phyloP scores from a whole-genome alignment of 2,329 filamentous ascomycete species.

The Chrysoporthe puriensis region DNA sequence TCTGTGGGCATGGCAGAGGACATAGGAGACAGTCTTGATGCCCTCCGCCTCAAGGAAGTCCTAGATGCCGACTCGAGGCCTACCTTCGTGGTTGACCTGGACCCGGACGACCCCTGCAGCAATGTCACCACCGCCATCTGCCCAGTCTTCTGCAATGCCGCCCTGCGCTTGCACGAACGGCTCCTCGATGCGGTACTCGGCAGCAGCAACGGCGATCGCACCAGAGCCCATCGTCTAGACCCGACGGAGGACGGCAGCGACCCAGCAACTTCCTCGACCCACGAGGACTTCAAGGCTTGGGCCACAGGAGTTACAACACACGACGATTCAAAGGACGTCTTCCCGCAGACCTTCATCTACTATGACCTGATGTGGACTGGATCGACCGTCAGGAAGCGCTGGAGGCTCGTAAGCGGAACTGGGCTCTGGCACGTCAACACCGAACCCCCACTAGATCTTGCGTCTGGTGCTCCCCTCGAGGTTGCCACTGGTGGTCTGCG shows the following conservation, averaged over 20 bases:
- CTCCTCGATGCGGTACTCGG: slow-evolving; percentile 37
- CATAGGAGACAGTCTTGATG: slow-evolving; percentile 31
- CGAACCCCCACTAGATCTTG: slow-evolving; percentile 34
- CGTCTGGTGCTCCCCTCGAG: slow-evolving; percentile 32
- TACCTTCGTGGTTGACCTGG: slow-evolving; percentile 44
- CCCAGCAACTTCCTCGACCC: slow-evolving; percentile 29
- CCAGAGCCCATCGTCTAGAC: not conserved
- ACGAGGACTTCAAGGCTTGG: slow-evolving; percentile 46
- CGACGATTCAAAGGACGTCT: slow-evolving; percentile 49
- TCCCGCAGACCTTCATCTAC: slow-evolving; percentile 45
- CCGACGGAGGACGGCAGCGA: not conserved
- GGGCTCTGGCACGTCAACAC: slow-evolving; percentile 38
- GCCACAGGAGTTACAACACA: slow-evolving; percentile 45
- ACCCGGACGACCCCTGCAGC: slow-evolving; percentile 38
- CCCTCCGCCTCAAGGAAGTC: slow-evolving; percentile 36
- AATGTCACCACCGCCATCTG: slow-evolving; percentile 32
- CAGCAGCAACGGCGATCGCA: not conserved
- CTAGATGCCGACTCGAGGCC: slow-evolving; percentile 43
- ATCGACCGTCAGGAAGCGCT: slow-evolving; percentile 43
- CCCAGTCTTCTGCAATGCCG: slow-evolving; percentile 43
- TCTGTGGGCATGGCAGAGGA: slow-evolving; percentile 20
- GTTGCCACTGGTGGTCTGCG: slow-evolving; percentile 31
- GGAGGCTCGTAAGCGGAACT: slow-evolving; percentile 47
- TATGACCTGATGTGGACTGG: slow-evolving; percentile 43
- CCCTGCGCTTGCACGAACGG: slow-evolving; percentile 40